Base-by-base conservation (phyloP, 225 moss, liverwort and hornwort species). In the Antitrichia curtipendula region DNA sequence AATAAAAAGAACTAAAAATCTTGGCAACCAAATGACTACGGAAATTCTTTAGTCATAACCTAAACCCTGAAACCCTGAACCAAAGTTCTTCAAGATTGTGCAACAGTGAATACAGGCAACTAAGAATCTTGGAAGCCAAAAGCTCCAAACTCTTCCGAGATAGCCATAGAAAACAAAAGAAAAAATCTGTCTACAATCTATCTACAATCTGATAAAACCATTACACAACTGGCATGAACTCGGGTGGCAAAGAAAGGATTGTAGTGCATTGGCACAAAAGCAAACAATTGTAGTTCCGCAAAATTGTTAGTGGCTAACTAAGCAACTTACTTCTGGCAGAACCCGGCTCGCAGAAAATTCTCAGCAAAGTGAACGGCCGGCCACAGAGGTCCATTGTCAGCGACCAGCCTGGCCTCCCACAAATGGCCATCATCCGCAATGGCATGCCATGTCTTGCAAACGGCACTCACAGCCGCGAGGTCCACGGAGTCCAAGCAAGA, bases 391-490 rank as follows among this genome's bases (percentile, higher is more conserved):
- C 89, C 82, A 68, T 79, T 77, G 50, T 75, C 88, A 83, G 56
- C 72, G 47, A 66, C 84, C 74, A 93, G 82, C 77, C 89, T 83
- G 19, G 82, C 78, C 83, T 91, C 69, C 93, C 91, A 93, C 40
- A 93, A 69, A 41, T 60, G 32, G 23, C 84, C 91, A 27, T 90
- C 89, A 52, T 80, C 81, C 80, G 90, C 91, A 79, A 89, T 69
- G 24, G 77, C 86, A 84, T 91, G 90, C 89, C 93, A 93, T 23
- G 88, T 50, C 85, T 84, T 88, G 66, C 93, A 93, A 76, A 90
- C 91, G 40, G 88, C 84, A 76, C 72, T 86, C 66, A 56, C 93
- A 23, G 88, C 82, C 56, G 88, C 90, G 40, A 93, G 90, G 47
- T 90, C 91, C 86, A 41, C 61, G 28, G 88, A 84, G 36, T 80